These are phyloP conservation scores for Alliaria petiolata DNA, from an alignment of 345 rosid genomes.

Conservation along the genomic window DNA sequence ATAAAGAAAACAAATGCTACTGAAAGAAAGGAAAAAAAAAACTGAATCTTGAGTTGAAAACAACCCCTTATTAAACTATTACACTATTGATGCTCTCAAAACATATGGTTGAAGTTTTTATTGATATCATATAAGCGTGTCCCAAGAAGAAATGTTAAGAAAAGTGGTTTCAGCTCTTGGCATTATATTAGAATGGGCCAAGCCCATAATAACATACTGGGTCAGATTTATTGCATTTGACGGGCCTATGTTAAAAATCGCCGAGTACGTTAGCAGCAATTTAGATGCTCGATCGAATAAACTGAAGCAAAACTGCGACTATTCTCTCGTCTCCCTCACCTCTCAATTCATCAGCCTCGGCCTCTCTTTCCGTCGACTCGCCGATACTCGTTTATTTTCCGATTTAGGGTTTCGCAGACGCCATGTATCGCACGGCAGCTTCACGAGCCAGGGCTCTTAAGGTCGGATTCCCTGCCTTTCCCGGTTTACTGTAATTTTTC, in stretches of 20 bases:
- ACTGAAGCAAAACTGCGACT: background rate
- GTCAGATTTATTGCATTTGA: background rate
- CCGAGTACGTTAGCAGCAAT: background rate
- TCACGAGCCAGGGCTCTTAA: conserved; percentile 51
- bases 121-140: too few species aligned
- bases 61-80: too few species aligned
- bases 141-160: too few species aligned
- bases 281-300: conserved; percentile 5
- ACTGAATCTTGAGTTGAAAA: too few species aligned
- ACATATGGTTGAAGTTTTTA: too few species aligned
- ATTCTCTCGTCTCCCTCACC: background rate
- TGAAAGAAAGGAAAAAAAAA: too few species aligned
- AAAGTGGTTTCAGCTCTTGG: too few species aligned
- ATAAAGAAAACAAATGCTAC: too few species aligned
- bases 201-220: background rate
- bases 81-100: too few species aligned
- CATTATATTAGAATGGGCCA: background rate
- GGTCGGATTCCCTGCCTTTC: conserved; percentile 29
- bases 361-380: conserved; percentile 22
- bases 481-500: background rate
- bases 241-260: background rate
- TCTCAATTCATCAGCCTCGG: conserved; percentile 8
- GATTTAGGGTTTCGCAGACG: conserved; percentile 27
- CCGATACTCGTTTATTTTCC: background rate
- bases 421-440: conserved; percentile 57